Conservation (phyloP, 2,329 filamentous ascomycete species). For the Cytospora piceicola region DNA sequence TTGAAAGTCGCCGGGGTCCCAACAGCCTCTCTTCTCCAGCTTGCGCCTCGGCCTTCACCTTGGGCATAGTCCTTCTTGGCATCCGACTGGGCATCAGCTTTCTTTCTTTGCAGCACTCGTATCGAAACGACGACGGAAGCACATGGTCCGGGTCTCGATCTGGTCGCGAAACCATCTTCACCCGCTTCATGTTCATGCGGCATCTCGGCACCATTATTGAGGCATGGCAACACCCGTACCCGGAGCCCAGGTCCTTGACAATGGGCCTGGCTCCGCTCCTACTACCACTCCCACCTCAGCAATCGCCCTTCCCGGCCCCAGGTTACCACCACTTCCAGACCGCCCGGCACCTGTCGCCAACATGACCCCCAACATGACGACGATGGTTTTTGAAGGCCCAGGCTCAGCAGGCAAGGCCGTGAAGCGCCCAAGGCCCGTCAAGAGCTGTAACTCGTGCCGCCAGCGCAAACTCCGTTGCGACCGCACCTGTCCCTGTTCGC, state of each 20-base stretch:
- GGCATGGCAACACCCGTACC: conserved; percentile 28
- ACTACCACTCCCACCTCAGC: conserved; percentile 23
- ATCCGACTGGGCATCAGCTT: conserved; percentile 1
- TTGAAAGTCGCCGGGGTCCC: background rate
- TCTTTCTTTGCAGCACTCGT: background rate
- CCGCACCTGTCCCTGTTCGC: conserved; percentile 58
- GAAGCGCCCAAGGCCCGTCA: conserved; percentile 58
- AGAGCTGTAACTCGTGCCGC: conserved; percentile 60
- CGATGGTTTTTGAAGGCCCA: conserved; percentile 31
- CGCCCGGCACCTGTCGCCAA: conserved; percentile 25
- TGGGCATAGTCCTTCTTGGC: conserved; percentile 21
- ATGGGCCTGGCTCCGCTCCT: conserved; percentile 26
- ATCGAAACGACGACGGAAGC: conserved; percentile 3
- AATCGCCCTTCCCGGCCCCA: conserved; percentile 14
- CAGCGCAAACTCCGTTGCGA: conserved; percentile 63
- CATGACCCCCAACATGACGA: conserved; percentile 30
- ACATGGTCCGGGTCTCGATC: conserved; percentile 8
- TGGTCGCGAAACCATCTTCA: background rate
- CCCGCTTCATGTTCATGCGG: conserved; percentile 24
- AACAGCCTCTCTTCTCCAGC: background rate
- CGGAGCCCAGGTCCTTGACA: conserved; percentile 25
- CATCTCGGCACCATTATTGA: conserved; percentile 1
- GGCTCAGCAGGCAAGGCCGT: conserved; percentile 43
- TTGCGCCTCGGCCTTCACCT: conserved; percentile 8
- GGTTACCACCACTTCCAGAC: conserved; percentile 14